Percentiles rank a stretch among this genome's conserved stretches.
These are phyloP conservation scores for Aureobasidium sp. DNA, from an alignment of 2,329 filamentous ascomycete genomes.

Conservation along the genomic window DNA sequence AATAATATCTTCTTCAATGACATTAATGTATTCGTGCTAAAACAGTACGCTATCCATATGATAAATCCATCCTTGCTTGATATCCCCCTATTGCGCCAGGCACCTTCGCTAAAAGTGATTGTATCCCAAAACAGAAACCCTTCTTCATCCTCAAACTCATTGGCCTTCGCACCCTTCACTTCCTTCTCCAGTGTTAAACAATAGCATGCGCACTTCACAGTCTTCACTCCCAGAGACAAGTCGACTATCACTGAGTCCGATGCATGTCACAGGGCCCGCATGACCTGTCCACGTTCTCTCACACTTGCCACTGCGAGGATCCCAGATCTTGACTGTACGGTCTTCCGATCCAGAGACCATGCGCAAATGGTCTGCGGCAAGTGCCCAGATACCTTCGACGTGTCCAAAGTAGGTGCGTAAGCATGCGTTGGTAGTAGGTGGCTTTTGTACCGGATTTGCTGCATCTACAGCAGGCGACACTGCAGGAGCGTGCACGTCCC, in stretches of 20 bases:
- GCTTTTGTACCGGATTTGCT: neutral
- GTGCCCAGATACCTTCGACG: conserved; percentile 89
- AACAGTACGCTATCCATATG: neutral
- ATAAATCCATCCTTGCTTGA: neutral
- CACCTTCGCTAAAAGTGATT: conserved; percentile 11
- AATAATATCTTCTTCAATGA: neutral
- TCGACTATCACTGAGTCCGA: conserved; percentile 79
- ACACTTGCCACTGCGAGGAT: conserved; percentile 81
- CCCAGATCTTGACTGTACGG: conserved; percentile 93
- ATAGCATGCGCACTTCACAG: conserved; percentile 67
- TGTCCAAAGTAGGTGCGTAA: conserved; percentile 94
- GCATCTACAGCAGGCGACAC: conserved; percentile 3
- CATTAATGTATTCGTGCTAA: neutral
- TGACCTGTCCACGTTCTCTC: conserved; percentile 90
- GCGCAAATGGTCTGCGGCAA: conserved; percentile 80
- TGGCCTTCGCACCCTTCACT: neutral
- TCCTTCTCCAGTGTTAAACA: conserved; percentile 20
- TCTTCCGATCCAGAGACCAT: conserved; percentile 88
- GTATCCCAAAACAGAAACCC: neutral
- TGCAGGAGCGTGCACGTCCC: conserved; percentile 56
- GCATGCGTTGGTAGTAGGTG: conserved; percentile 59
- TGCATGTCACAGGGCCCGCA: conserved; percentile 82
- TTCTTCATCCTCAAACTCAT: neutral
- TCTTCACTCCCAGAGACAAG: conserved; percentile 93
- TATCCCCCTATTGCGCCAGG: neutral